These are phyloP conservation scores for Eucalyptus cladocalyx DNA, from an alignment of 345 rosid species.

Conservation along the genomic window DNA sequence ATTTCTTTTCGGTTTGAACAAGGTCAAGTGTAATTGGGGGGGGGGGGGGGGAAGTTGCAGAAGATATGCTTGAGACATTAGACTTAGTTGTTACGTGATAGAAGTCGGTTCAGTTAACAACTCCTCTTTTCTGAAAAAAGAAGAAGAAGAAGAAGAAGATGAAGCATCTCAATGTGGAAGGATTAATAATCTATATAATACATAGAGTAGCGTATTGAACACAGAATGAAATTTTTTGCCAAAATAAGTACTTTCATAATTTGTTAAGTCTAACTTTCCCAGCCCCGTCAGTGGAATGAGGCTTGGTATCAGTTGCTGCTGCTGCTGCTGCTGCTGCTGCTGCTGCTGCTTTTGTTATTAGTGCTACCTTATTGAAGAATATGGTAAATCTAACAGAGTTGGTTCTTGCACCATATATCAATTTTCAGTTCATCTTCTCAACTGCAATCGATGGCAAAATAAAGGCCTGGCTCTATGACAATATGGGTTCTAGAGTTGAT, in stretches of 20 bases:
- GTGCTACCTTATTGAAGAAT: neutral
- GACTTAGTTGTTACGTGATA: neutral
- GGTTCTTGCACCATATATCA: neutral
- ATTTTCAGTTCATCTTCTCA: constrained; percentile 66
- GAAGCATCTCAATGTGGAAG: neutral
- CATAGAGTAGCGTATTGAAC: neutral
- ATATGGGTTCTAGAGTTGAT: constrained; percentile 67
- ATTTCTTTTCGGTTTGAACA: neutral
- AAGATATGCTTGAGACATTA: neutral
- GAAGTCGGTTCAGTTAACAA: neutral
- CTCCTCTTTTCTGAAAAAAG: neutral
- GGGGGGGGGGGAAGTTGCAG: too few species aligned
- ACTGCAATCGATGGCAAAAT: constrained; percentile 82
- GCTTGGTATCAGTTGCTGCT: neutral
- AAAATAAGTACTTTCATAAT: neutral
- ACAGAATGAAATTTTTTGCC: neutral
- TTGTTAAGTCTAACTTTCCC: neutral
- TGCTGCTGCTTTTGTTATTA: neutral
- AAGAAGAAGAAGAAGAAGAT: neutral
- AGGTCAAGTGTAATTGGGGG: neutral
- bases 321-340: neutral
- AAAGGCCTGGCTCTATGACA: constrained; percentile 87
- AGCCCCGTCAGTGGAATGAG: neutral
- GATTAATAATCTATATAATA: neutral
- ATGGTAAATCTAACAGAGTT: neutral